phyloP scores from a whole-genome alignment of 1,284 basidiomycete genomes.

The Sanguinoderma infundibulare region DNA sequence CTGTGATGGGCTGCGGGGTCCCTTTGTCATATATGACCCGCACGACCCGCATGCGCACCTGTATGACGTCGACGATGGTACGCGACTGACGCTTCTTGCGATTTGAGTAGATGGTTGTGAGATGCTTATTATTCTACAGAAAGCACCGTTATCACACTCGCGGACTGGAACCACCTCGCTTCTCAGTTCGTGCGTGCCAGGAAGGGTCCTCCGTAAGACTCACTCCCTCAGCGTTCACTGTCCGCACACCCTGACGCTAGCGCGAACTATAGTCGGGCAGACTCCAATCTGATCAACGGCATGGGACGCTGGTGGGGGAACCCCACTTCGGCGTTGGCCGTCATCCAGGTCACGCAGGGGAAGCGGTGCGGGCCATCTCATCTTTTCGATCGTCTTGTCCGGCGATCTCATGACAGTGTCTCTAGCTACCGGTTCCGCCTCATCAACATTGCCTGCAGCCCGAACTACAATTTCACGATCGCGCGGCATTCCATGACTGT shows the following conservation, averaged over 20 bases:
- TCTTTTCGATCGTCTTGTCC: neutral
- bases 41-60: constrained; percentile 40
- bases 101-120: too few species aligned
- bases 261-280: constrained; percentile 3
- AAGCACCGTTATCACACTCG: constrained; percentile 27
- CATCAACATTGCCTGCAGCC: constrained; percentile 50
- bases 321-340: constrained; percentile 33
- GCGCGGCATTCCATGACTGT: constrained; percentile 51
- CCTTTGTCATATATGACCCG: constrained; percentile 47
- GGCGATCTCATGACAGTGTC: neutral
- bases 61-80: constrained; percentile 39
- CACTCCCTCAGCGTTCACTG: neutral
- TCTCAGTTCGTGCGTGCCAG: neutral
- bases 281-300: constrained; percentile 57
- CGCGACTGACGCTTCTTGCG: constrained; percentile 44
- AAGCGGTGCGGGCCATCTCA: constrained; percentile 44
- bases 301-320: constrained; percentile 38
- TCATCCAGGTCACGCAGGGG: constrained; percentile 36
- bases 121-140: constrained; percentile 9
- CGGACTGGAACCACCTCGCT: constrained; percentile 31
- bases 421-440: constrained; percentile 45
- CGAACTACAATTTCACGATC: constrained; percentile 42
- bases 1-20: constrained; percentile 37
- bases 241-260: neutral
- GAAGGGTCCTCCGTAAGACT: constrained; percentile 16